Evolutionary conservation across 2,329 filamentous ascomycete species (phyloP).

Genomic region (Sarocladiaceae sp.): DNA sequence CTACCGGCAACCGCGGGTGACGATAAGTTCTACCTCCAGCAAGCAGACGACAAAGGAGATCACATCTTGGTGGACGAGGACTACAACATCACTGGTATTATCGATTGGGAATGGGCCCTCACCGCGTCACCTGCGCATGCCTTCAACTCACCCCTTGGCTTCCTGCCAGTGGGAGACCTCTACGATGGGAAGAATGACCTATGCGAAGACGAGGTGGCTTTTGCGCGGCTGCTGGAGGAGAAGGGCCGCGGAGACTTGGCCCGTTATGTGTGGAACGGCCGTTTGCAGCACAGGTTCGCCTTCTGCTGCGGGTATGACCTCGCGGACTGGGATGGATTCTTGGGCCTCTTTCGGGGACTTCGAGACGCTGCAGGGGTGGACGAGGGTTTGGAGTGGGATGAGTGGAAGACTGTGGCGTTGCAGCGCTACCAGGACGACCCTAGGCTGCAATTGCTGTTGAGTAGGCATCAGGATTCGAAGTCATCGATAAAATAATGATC

Average conservation of each 20-base stretch:
- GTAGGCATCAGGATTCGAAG: too few relatives aligned
- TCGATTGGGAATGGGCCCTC: conserved; percentile 37
- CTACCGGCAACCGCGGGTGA: conserved; percentile 17
- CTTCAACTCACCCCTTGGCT: conserved; percentile 34
- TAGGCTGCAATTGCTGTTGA: too few relatives aligned
- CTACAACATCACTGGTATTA: conserved; percentile 40
- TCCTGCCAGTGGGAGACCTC: conserved; percentile 34
- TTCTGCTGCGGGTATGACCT: conserved; percentile 38
- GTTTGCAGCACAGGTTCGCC: conserved; percentile 30
- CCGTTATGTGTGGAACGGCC: conserved; percentile 28
- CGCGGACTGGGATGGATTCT: conserved; percentile 34
- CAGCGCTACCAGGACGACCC: conserved; percentile 26
- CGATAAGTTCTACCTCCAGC: conserved; percentile 35
- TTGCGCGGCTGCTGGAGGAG: conserved; percentile 24
- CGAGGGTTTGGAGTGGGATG: conserved; percentile 28
- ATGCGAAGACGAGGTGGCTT: conserved; percentile 30
- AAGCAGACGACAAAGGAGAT: conserved; percentile 37
- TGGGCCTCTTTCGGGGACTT: conserved; percentile 33
- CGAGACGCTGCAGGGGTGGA: conserved; percentile 26
- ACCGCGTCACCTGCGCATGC: conserved; percentile 27
- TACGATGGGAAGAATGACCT: conserved; percentile 29
- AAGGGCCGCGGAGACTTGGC: conserved; percentile 30
- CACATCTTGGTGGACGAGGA: conserved; percentile 40
- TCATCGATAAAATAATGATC: too few relatives aligned
- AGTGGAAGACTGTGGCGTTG: conserved; percentile 29